phyloP scores from a whole-genome alignment of 306 rosid species.

The Cicer yamashitae region DNA sequence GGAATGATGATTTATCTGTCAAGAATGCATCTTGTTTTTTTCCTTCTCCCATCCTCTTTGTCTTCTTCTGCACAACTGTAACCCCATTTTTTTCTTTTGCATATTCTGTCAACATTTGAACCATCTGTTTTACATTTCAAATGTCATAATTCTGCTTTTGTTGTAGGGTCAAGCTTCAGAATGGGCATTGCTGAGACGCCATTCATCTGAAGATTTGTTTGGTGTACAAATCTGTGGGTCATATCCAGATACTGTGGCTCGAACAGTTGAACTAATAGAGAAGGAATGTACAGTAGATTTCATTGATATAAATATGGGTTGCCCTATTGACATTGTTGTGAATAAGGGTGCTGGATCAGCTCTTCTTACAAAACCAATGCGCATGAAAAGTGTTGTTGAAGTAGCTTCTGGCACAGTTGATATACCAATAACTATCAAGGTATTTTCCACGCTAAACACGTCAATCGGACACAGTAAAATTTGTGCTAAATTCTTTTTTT shows the following conservation, averaged over 20 bases:
- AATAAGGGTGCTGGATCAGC: conserved; percentile 98
- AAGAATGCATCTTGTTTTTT: conserved; percentile 13
- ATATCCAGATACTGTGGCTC: conserved; percentile 76
- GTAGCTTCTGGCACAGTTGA: conserved; percentile 77
- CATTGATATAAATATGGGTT: conserved; percentile 95
- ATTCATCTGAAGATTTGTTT: conserved; percentile 84
- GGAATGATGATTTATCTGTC: conserved; percentile 12
- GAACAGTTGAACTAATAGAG: conserved; percentile 79
- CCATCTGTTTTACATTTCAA: conserved; percentile 22
- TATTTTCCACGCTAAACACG: conserved; percentile 42
- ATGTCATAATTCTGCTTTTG: conserved; percentile 21
- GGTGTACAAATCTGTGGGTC: conserved; percentile 97
- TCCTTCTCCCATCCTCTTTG: background rate
- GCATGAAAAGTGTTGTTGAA: conserved; percentile 75
- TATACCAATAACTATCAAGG: conserved; percentile 77
- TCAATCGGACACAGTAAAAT: conserved; percentile 3
- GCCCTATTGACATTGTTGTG: conserved; percentile 93
- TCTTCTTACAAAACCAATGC: conserved; percentile 88
- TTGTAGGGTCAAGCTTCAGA: conserved; percentile 96
- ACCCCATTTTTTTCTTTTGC: background rate
- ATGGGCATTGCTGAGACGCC: conserved; percentile 93
- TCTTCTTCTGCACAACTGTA: background rate
- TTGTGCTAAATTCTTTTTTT: conserved; percentile 24
- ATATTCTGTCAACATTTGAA: conserved; percentile 14
- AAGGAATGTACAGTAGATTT: conserved; percentile 84